These are phyloP conservation scores for Mitragyna speciosa DNA, from an alignment of 257 asterid species.

Conservation along the genomic window DNA sequence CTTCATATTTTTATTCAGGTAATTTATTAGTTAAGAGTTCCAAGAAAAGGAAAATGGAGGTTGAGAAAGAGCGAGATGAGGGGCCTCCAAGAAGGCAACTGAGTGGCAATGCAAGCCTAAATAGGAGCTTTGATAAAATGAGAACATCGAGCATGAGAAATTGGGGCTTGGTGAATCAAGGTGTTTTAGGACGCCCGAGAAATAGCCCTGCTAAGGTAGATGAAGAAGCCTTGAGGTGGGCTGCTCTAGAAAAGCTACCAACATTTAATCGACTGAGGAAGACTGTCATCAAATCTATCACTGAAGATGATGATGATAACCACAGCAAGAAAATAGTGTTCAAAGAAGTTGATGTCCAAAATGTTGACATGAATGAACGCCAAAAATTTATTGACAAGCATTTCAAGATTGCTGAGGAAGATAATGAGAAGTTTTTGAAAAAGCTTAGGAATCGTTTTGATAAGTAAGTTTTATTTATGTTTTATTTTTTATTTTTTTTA, in stretches of 20 bases:
- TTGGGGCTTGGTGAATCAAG: constrained; percentile 58
- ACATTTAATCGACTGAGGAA: constrained; percentile 74
- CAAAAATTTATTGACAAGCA: constrained; percentile 49
- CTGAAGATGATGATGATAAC: constrained; percentile 24
- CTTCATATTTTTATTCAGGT: too few species aligned
- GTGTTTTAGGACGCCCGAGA: constrained; percentile 30
- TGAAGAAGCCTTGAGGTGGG: constrained; percentile 88
- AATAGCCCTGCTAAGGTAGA: constrained; percentile 61
- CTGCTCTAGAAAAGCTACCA: constrained; percentile 82
- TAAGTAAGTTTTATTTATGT: constrained; percentile 37
- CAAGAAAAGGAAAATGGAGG: constrained; percentile 9
- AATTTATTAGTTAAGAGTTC: too few species aligned
- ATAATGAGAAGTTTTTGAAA: constrained; percentile 46
- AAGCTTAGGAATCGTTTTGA: constrained; percentile 50
- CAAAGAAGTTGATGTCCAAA: constrained; percentile 46
- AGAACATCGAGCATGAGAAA: constrained; percentile 31
- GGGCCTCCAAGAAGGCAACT: constrained; percentile 35
- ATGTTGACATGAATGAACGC: constrained; percentile 38
- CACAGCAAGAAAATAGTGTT: constrained; percentile 26
- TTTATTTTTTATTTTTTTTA: too few species aligned
- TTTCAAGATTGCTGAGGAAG: constrained; percentile 59
- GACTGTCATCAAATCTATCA: constrained; percentile 47
- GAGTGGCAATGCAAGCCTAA: constrained; percentile 33
- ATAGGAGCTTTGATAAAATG: constrained; percentile 33
- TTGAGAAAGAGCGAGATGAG: constrained; percentile 13